Evolutionary conservation across 2,329 filamentous ascomycete species (phyloP), one percentile per base, ranked within the genome.

Genomic region (Claviceps spartinae): DNA sequence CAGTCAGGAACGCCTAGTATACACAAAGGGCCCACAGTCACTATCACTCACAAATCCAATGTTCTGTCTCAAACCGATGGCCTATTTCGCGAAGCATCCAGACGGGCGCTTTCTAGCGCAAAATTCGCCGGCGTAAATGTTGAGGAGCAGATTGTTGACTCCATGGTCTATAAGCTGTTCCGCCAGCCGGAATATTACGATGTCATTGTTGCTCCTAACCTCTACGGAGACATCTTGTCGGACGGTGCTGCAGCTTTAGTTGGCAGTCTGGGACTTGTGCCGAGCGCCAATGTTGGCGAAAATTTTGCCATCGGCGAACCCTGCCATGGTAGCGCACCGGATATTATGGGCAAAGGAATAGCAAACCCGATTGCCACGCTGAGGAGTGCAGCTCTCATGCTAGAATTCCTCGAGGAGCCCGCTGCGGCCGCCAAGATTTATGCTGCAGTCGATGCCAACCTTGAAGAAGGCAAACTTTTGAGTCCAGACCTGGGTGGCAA

Each of bases 131-230:
- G 69, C 49, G 73, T 95, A 51, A 71, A 72, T 43, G 76, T 96
- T 51, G 93, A 97, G 71, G 93, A 97, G 77, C 93, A 98, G 74
- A 98, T 98, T 61, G 91, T 98, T 57, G 93, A 98, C 72, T 91
- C 85, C 56, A 98, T 98, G 93, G 89, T 97, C 54, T 97, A 97
- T 81, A 97, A 97, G 77, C 85, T 98, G 53, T 97, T 97, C 82
- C 88, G 91, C 56, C 88, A 97, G 71, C 93, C 93, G 44, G 79
- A 85, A 63, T 85, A 85, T 64, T 98, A 97, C 81, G 93, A 98
- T 68, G 91, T 97, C 59, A 95, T 98, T 61, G 93, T 98, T 47
- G 93, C 91, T 8, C 93, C 91, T 50, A 97, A 97, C 73, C 79
- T 98, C 55, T 97, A 98, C 72, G 93, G 93, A 59, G 93, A 98